Evolutionary conservation across 75 land plant species (phyloP).

Genomic region (Isoetes taiwanensis): DNA sequence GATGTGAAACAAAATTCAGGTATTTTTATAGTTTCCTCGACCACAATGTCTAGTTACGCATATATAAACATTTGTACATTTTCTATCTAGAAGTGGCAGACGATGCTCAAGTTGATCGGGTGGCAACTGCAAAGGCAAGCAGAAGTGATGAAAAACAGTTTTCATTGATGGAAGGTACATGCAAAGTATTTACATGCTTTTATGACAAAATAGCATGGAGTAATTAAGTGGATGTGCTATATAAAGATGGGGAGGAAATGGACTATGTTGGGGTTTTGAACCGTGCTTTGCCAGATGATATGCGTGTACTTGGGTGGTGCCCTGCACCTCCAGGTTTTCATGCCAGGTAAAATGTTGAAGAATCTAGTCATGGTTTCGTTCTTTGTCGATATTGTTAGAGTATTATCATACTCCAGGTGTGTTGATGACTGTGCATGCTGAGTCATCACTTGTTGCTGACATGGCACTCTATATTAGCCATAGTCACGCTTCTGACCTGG

Average conservation of each 20-base stretch:
- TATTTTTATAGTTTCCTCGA: no score
- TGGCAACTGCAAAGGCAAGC: slow-evolving; percentile 20
- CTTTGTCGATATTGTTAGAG: not conserved
- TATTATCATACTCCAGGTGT: not conserved
- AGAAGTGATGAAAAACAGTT: slow-evolving; percentile 13
- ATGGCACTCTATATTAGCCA: no score
- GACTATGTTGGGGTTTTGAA: slow-evolving; percentile 81
- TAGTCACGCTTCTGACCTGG: no score
- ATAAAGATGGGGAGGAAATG: slow-evolving; percentile 49
- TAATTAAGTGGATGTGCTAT: not conserved
- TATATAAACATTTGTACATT: no score
- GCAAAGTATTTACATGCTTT: not conserved
- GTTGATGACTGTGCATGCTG: not conserved
- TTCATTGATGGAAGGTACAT: not conserved
- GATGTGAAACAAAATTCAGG: not conserved
- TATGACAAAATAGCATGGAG: not conserved
- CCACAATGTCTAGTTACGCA: no score
- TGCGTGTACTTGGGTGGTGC: slow-evolving; percentile 83
- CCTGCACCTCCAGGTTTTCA: slow-evolving; percentile 53
- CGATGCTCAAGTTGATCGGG: slow-evolving; percentile 15
- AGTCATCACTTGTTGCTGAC: not conserved
- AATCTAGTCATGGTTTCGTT: not conserved
- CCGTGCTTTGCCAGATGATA: slow-evolving; percentile 72
- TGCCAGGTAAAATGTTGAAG: no score
- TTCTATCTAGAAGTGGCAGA: not conserved